Base-by-base conservation (phyloP, 768 basidiomycete genomes). In the Boletus sensibilis region DNA sequence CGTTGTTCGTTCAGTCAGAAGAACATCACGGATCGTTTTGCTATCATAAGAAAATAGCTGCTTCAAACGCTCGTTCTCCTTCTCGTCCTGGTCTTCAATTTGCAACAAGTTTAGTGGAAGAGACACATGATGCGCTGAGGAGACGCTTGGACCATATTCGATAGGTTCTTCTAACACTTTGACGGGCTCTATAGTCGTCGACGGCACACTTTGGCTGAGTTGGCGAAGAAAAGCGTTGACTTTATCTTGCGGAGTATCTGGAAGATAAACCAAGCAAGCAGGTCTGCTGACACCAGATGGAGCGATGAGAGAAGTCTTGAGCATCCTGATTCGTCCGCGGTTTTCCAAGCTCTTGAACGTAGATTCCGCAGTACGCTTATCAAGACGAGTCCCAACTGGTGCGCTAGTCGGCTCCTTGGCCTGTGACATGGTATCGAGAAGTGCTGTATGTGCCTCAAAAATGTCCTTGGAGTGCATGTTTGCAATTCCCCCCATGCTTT, bases 341-440 rank as follows among this genome's bases (percentile, higher is more conserved):
- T 72, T 76, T 69, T 89, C 86, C 66, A 95, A 69, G 23, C 70
- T 80, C 56, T 80, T 79, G 50, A 91, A 72, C 0, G 86, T 83
- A 6, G 78, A 70, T 27, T 77, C 78, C 29, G 85, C 80, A 1
- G 92, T 92, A 13, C 88, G 80, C 68, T 87, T 89, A 66, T 94
- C 92, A 13, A 86, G 79, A 52, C 79, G 82, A 35, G 86, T 83
- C 10, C 88, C 88, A 14, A 74, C 72, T 21, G 87, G 86, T 5
- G 84, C 83, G 62, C 90, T 92, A 0, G 87, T 83, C 1, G 85
- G 75, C 64, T 91, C 88, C 7, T 86, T 85, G 4, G 80, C 79
- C 46, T 78, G 74, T 8, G 78, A 67, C 64, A 91, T 74, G 8
- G 73, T 65, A 46, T 85, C 81, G 2, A 92, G 67, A n/a, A 92